Conservation (phyloP, 1,284 basidiomycete genomes). For the Malassezia sp. region DNA sequence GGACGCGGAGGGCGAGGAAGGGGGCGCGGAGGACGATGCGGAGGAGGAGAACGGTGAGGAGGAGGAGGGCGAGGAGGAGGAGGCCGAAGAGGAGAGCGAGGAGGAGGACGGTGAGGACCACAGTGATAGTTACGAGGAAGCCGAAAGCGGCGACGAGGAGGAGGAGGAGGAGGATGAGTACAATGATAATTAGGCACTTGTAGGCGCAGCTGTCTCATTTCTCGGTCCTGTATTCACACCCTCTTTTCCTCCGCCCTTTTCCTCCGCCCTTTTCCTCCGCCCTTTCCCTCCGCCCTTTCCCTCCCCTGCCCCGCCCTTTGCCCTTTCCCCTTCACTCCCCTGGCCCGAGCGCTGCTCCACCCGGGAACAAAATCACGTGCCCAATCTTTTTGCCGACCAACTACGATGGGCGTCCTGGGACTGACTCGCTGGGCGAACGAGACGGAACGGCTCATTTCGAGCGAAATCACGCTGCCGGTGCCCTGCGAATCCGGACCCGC, state of each 20-base stretch:
- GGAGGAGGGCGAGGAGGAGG: background rate
- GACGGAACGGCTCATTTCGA: constrained; percentile 12
- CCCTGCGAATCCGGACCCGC: constrained; percentile 2
- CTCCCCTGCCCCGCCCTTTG: background rate
- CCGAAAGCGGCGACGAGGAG: background rate
- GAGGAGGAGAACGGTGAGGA: background rate
- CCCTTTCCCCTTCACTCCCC: background rate
- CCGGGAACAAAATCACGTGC: constrained; percentile 12
- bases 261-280: no score
- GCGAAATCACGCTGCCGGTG: constrained; percentile 12
- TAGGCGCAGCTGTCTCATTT: background rate
- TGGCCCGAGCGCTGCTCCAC: background rate
- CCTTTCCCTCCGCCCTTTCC: no score
- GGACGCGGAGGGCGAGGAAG: background rate
- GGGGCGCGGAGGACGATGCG: background rate
- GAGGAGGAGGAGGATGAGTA: constrained; percentile 7
- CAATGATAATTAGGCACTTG: constrained; percentile 1
- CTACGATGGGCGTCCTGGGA: constrained; percentile 17
- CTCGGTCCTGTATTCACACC: background rate
- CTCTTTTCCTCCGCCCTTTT: no score
- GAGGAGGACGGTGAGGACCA: constrained; percentile 4
- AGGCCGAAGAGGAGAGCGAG: background rate
- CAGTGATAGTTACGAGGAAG: background rate
- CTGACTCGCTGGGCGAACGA: constrained; percentile 17
- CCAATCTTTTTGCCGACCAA: background rate